Evolutionary conservation across 371 early-diverging fungal genomes (phyloP).

Genomic region (Mortierella sp.): DNA sequence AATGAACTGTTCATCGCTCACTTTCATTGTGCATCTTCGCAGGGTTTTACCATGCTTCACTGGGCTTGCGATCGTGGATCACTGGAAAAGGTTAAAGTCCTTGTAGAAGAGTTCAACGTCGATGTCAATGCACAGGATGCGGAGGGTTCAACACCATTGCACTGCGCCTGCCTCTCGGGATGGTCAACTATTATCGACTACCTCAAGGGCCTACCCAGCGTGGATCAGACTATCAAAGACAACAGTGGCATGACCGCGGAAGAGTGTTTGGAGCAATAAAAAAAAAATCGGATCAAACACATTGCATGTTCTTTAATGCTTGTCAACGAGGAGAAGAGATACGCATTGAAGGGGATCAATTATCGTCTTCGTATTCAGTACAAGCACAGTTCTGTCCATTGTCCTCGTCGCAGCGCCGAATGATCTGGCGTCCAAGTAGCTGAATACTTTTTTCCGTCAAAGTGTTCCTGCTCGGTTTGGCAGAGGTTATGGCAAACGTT

Average conservation of each 20-base stretch:
- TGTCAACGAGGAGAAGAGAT: too few relatives aligned
- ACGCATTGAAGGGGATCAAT: too few relatives aligned
- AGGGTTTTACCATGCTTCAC: conserved; percentile 50
- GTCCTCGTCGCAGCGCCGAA: too few relatives aligned
- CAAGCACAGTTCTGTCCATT: too few relatives aligned
- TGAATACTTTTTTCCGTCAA: too few relatives aligned
- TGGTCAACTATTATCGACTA: conserved; percentile 29
- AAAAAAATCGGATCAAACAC: too few relatives aligned
- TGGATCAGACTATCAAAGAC: conserved; percentile 34
- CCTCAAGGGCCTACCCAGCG: conserved; percentile 20
- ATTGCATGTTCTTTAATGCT: too few relatives aligned
- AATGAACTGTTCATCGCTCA: too few relatives aligned
- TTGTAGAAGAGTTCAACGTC: conserved; percentile 25
- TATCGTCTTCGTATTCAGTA: too few relatives aligned
- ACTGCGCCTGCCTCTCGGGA: conserved; percentile 58
- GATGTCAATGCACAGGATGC: conserved; percentile 65
- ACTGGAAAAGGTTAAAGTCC: conserved; percentile 34
- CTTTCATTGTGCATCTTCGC: background rate
- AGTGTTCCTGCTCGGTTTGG: too few relatives aligned
- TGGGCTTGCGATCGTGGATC: conserved; percentile 52
- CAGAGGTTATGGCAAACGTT: too few relatives aligned
- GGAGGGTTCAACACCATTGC: conserved; percentile 79
- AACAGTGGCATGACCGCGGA: conserved; percentile 41
- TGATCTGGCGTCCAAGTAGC: too few relatives aligned
- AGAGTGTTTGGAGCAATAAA: conserved; percentile 28